Evolutionary conservation across 345 rosid species (phyloP).

Genomic region (Brassica rapa): DNA sequence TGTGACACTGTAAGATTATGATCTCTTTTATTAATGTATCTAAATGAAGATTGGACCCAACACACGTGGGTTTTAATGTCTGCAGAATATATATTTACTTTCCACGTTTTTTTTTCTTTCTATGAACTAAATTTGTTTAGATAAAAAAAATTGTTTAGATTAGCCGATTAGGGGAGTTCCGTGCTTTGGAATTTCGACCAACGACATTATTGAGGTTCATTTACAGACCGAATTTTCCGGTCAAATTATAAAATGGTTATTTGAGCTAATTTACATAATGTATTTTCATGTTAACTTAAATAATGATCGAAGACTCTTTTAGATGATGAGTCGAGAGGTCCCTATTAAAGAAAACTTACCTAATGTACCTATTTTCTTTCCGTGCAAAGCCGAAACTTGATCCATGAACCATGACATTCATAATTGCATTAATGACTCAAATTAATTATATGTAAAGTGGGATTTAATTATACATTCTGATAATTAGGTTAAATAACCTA

Average conservation of each 20-base stretch:
- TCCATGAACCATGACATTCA: conserved; percentile 33
- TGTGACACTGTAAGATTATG: conserved; percentile 40
- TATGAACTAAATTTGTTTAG: not conserved
- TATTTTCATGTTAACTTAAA: too few species aligned
- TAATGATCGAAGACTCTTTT: not conserved
- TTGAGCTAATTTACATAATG: too few species aligned
- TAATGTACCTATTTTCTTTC: not conserved
- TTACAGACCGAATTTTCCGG: too few species aligned
- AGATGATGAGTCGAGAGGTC: not conserved
- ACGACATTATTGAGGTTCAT: too few species aligned
- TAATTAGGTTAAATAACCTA: conserved; percentile 23
- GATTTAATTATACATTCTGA: conserved; percentile 22
- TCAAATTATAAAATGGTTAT: too few species aligned
- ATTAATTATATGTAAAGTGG: conserved; percentile 12
- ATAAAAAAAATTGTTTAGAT: too few species aligned
- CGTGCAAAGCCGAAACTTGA: conserved; percentile 15
- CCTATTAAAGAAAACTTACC: not conserved
- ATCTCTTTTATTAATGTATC: conserved; percentile 18
- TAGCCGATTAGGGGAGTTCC: too few species aligned
- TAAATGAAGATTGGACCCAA: conserved; percentile 26
- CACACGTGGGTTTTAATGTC: conserved; percentile 35
- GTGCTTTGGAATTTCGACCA: too few species aligned
- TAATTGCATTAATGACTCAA: conserved; percentile 8
- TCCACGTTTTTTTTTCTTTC: not conserved
- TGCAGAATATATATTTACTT: conserved; percentile 17